Evolutionary conservation across 371 early-diverging fungal genomes (phyloP).

Genomic region (Mucor lusitanicus): DNA sequence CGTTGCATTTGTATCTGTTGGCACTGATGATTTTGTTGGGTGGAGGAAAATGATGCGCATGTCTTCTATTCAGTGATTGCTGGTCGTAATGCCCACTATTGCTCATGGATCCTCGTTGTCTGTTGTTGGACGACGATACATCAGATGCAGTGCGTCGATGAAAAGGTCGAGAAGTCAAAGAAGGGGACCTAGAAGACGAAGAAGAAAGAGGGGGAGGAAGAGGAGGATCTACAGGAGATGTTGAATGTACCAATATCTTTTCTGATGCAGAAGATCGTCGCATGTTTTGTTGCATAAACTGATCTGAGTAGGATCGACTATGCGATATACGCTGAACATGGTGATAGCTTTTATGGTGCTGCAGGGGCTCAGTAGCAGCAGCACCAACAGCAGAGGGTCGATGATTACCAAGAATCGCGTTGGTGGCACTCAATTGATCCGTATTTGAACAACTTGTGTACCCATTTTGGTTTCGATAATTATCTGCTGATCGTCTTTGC

Average conservation of each 20-base stretch:
- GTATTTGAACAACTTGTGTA: background rate
- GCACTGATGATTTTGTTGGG: background rate
- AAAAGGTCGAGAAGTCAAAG: background rate
- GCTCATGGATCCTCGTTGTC: background rate
- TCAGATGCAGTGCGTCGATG: constrained; percentile 10
- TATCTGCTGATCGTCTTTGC: background rate
- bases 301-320: constrained; percentile 17
- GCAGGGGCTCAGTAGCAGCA: background rate
- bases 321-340: constrained; percentile 1
- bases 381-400: background rate
- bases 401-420: background rate
- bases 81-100: background rate
- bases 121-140: background rate
- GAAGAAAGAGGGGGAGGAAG: background rate
- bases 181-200: background rate
- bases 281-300: constrained; percentile 5
- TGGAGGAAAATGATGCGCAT: background rate
- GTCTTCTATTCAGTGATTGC: background rate
- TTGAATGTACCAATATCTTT: background rate
- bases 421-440: background rate
- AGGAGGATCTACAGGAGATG: constrained; percentile 4
- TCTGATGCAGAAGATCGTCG: constrained; percentile 15
- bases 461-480: background rate
- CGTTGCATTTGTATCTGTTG: constrained; percentile 63
- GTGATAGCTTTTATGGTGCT: background rate